Evolutionary conservation across 345 rosid species (phyloP), one percentile per base, ranked within the genome.

Genomic region (Gossypium sturtianum): DNA sequence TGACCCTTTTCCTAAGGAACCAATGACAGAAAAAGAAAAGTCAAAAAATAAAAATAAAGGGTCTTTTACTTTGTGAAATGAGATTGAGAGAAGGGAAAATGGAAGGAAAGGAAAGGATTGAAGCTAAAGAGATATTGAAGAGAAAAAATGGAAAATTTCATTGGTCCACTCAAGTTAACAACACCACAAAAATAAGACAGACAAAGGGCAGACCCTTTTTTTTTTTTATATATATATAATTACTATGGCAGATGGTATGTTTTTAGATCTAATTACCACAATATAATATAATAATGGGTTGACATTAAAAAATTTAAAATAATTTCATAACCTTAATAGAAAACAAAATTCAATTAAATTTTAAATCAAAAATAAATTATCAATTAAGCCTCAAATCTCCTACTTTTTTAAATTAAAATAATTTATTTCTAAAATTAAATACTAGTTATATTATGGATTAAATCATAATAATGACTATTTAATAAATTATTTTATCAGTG

Each of bases 91-190:
- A 48, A 17, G 59, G 12, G 23, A n/a, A n/a, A 56, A 56, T 56
- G 27, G 27, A 56, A 19, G 25, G 58, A 48, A 66, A 66, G 38
- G 54, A 45, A 44, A 65, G 52, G 20, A 53, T 20, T 22, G 27
- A 7, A 2, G 57, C 56, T 16, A 68, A 25, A 9, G 43, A 22
- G 43, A 68, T 16, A 25, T 48, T 3, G 58, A 49, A 23, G 13
- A 48, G 19, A 4, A 29, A 34, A 16, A 61, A 19, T 11, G 34
- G 65, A 34, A 57, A 10, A 29, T 70, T 58, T 25, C 44, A 70
- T 70, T 74, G 68, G 75, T 54, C 44, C 78, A 71, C 5, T 70
- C 72, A 16, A 62, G 22, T 47, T 22, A 9, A 27, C 13, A 67
- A 19, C 59, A 9, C 12, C 57, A 48, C 71, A 67, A 22, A 67